These are phyloP conservation scores for Malania oleifera DNA, from an alignment of 164 flowering plant species.

Conservation along the genomic window DNA sequence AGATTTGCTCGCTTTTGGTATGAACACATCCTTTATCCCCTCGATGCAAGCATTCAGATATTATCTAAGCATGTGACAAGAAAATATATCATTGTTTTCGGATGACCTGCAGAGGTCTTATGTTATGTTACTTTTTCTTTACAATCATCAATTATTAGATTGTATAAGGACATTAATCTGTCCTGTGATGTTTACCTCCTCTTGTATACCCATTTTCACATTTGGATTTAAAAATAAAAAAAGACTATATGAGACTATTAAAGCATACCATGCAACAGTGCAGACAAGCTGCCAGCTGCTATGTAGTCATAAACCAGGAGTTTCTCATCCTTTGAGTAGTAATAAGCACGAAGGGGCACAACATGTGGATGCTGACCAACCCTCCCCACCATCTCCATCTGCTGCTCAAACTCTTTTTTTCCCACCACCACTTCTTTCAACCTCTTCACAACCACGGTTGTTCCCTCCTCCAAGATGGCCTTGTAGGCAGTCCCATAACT, in stretches of 20 bases:
- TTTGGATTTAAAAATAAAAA: too few species aligned
- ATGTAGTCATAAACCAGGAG: constrained; percentile 52
- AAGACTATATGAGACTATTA: not conserved
- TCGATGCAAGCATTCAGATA: too few species aligned
- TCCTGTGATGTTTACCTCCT: too few species aligned
- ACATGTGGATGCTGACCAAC: constrained; percentile 42
- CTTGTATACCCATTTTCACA: too few species aligned
- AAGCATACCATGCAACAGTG: constrained; percentile 48
- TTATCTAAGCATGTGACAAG: too few species aligned
- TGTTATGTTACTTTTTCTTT: too few species aligned
- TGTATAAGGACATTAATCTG: too few species aligned
- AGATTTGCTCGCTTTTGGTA: too few species aligned
- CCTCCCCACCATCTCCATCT: constrained; percentile 51
- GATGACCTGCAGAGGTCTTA: too few species aligned
- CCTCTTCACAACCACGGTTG: constrained; percentile 52
- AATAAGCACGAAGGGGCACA: constrained; percentile 59
- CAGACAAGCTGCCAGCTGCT: constrained; percentile 42
- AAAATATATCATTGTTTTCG: too few species aligned
- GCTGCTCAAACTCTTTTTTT: constrained; percentile 57
- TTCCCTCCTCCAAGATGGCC: constrained; percentile 60
- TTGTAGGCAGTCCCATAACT: constrained; percentile 68
- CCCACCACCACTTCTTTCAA: constrained; percentile 49
- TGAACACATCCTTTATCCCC: too few species aligned
- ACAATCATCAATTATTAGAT: too few species aligned
- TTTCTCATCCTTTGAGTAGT: constrained; percentile 66